These are phyloP conservation scores for Athelia sp. DNA, from an alignment of 1,284 basidiomycete species.

Conservation along the genomic window DNA sequence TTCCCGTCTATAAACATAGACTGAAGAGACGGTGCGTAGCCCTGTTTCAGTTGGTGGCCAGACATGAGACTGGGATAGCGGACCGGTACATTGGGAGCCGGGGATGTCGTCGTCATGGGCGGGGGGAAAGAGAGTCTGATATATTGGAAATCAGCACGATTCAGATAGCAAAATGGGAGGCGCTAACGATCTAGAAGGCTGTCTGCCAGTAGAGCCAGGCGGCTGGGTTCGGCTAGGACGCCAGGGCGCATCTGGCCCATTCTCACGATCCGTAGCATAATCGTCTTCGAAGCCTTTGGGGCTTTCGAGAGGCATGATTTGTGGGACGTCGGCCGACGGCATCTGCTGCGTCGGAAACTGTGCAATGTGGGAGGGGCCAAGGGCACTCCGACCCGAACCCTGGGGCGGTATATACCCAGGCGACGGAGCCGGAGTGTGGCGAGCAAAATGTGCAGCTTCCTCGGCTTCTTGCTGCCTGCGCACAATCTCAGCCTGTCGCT, in stretches of 20 bases:
- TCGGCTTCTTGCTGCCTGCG: constrained; percentile 14
- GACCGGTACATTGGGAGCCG: constrained; percentile 35
- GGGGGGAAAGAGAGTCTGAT: constrained; percentile 21
- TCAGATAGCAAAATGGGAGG: background rate
- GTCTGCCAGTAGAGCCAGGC: background rate
- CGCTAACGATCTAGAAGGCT: background rate
- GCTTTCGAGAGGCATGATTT: constrained; percentile 39
- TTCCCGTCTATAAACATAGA: constrained; percentile 44
- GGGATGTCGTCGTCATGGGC: constrained; percentile 46
- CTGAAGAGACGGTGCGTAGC: constrained; percentile 50
- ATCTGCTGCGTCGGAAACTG: constrained; percentile 12
- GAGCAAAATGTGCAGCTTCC: constrained; percentile 6
- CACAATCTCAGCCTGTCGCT: constrained; percentile 25
- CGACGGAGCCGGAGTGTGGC: constrained; percentile 2
- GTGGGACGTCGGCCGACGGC: constrained; percentile 13
- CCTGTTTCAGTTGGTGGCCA: constrained; percentile 49
- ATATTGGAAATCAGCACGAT: background rate
- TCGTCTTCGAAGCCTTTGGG: constrained; percentile 31
- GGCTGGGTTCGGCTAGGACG: background rate
- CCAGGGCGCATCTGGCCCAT: constrained; percentile 11
- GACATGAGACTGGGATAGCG: constrained; percentile 53
- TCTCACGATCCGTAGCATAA: constrained; percentile 23
- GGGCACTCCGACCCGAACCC: constrained; percentile 18
- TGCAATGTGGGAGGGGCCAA: constrained; percentile 15
- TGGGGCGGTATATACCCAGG: constrained; percentile 7